phyloP scores from a whole-genome alignment of 768 basidiomycete genomes.

The Lyophyllum semitale region DNA sequence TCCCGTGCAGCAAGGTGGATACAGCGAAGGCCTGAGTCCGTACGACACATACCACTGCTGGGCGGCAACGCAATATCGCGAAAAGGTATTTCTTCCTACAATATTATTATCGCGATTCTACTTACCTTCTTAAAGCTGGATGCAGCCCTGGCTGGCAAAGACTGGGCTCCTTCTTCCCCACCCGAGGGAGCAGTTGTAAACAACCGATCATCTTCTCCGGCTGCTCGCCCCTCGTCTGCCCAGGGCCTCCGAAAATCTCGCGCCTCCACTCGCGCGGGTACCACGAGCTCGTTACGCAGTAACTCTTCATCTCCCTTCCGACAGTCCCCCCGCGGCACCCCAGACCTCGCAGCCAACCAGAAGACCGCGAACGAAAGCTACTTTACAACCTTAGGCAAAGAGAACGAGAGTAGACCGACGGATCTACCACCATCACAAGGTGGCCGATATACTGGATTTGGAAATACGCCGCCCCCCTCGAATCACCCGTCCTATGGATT shows the following conservation, averaged over 20 bases:
- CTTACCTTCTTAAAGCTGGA: conserved; percentile 62
- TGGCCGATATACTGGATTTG: conserved; percentile 92
- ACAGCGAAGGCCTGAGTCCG: conserved; percentile 58
- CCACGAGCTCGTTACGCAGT: conserved; percentile 47
- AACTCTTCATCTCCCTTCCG: conserved; percentile 58
- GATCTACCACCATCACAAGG: conserved; percentile 92
- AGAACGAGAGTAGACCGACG: conserved; percentile 77
- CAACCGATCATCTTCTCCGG: conserved; percentile 46
- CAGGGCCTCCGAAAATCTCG: conserved; percentile 90
- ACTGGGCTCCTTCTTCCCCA: conserved; percentile 79
- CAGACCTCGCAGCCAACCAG: conserved; percentile 50
- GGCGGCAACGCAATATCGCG: conserved; percentile 93
- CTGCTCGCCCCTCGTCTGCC: conserved; percentile 64
- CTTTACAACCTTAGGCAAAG: conserved; percentile 80
- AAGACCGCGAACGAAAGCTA: conserved; percentile 85
- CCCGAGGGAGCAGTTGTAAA: conserved; percentile 47
- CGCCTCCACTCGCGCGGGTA: conserved; percentile 58
- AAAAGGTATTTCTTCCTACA: conserved; percentile 64
- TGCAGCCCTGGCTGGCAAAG: conserved; percentile 67
- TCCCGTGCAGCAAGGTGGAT: conserved; percentile 69
- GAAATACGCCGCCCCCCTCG: conserved; percentile 65
- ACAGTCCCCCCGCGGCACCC: conserved; percentile 45
- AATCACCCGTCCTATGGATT: conserved; percentile 70
- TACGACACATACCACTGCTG: conserved; percentile 89
- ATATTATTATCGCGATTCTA: conserved; percentile 7